Conservation (phyloP, 2,329 filamentous ascomycete genomes). For the Metarhizium sp. region DNA sequence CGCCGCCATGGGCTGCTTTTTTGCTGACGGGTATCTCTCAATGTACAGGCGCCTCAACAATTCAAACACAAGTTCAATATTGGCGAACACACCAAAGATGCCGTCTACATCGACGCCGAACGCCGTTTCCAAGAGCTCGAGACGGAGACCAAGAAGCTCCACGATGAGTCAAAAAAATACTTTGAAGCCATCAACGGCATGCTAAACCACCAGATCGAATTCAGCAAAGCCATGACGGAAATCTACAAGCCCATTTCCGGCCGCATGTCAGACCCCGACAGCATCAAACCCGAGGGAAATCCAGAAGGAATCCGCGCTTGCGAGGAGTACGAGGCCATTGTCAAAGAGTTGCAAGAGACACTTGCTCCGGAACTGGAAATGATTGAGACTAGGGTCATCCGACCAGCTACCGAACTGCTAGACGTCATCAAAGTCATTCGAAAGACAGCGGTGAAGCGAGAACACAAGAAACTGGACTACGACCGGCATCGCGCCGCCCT, state of each 20-base stretch:
- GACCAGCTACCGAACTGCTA: constrained; percentile 84
- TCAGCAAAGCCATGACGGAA: constrained; percentile 90
- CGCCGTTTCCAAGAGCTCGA: constrained; percentile 90
- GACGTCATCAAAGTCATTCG: constrained; percentile 93
- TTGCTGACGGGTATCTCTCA: constrained; percentile 1
- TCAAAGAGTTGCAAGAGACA: constrained; percentile 81
- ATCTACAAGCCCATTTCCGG: constrained; percentile 98
- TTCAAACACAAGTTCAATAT: constrained; percentile 91
- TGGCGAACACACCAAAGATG: constrained; percentile 89
- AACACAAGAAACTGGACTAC: constrained; percentile 96
- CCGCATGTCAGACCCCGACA: constrained; percentile 85
- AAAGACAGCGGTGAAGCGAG: constrained; percentile 79
- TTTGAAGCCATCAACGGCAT: constrained; percentile 97
- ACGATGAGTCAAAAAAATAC: constrained; percentile 96
- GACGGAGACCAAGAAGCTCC: constrained; percentile 89
- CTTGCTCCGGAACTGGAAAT: constrained; percentile 90
- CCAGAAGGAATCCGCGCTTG: constrained; percentile 89
- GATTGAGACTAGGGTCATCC: constrained; percentile 88
- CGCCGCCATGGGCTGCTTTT: neutral
- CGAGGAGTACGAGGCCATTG: constrained; percentile 90
- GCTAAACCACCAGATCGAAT: constrained; percentile 95
- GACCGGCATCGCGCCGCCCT: constrained; percentile 74
- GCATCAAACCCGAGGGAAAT: constrained; percentile 73
- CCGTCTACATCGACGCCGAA: constrained; percentile 90
- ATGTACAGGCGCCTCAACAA: constrained; percentile 70